Base-by-base conservation (phyloP, 768 basidiomycete genomes). In the Lanmaoa pseudosensibilis region DNA sequence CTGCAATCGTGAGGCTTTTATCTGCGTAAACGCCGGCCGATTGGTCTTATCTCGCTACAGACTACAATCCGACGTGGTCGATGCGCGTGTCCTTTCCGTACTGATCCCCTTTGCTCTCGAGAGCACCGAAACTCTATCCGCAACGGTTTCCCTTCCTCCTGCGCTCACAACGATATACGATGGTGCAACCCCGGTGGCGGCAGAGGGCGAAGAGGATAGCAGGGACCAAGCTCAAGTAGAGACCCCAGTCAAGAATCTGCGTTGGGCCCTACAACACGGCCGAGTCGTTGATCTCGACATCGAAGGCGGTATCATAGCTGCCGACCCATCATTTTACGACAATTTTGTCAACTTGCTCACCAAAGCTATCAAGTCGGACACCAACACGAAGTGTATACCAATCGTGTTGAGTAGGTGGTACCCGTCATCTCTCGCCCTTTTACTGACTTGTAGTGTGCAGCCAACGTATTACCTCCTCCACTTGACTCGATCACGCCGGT, bases 391-490 rank as follows among this genome's bases (percentile, higher is more conserved):
- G 62, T 68, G 79, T 2, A 77, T 81, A 5, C 79, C 85, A 33
- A 83, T 92, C 69, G 77, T 91, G 53, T 74, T 93, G 40, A 85
- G 91, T 90, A 66, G 61, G 64, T 55, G 23, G 4, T 23, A 4
- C 21, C 37, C 48, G 40, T 57, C 19, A 18, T 40, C 27, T 30
- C 15, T 21, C 25, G 10, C 18, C 11, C 23, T 13, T 16, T 19
- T 15, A 12, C 46, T 68, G 36, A 64, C 40, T 4, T 45, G 41
- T 34, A 40, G 5, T 38, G 18, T 63, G 46, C 66, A 94, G 92
- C 87, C 50, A 92, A 90, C 68, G 72, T 90, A 40, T 78, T 94
- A 11, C 92, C 90, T 43, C 92, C 92, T 37, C 87, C 91, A 1
- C 83, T 88, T 61, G 84, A 85, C 61, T 77, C 90, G 37, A 74